Percentiles rank a stretch among this genome's conserved stretches.
These are phyloP conservation scores for Tricharina praecox DNA, from an alignment of 495 filamentous ascomycete genomes.

Conservation along the genomic window DNA sequence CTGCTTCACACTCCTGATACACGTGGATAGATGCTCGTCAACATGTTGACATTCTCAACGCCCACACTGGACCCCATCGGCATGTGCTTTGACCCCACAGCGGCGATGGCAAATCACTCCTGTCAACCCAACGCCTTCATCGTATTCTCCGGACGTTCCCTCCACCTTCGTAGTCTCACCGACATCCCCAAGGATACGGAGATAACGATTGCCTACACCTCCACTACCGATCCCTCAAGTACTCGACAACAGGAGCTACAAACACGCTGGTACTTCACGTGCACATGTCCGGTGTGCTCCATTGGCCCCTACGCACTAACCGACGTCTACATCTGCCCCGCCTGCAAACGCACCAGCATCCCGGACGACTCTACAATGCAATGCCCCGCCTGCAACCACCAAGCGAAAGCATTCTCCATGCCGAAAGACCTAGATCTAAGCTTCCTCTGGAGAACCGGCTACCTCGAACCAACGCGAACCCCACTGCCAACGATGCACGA, in stretches of 20 bases:
- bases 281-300: constrained; percentile 40
- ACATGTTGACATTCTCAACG: constrained; percentile 45
- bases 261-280: constrained; percentile 48
- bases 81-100: constrained; percentile 41
- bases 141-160: constrained; percentile 38
- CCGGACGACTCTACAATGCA: background rate
- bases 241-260: constrained; percentile 37
- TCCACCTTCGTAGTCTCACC: constrained; percentile 30
- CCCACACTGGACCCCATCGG: constrained; percentile 44
- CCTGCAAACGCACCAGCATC: background rate
- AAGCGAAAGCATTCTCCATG: background rate
- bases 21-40: constrained; percentile 40
- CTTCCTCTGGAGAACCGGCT: constrained; percentile 2
- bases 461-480: constrained; percentile 15
- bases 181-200: constrained; percentile 37
- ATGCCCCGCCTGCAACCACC: constrained; percentile 7
- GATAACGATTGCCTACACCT: constrained; percentile 52
- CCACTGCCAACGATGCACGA: constrained; percentile 15
- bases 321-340: constrained; percentile 8
- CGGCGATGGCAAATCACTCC: constrained; percentile 49
- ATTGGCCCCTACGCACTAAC: constrained; percentile 20
- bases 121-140: constrained; percentile 52
- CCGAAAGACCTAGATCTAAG: constrained; percentile 4
- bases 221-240: constrained; percentile 36
- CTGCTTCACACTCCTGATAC: background rate